Conservation (phyloP, 257 asterid genomes). For the Euphrasia confusa region DNA sequence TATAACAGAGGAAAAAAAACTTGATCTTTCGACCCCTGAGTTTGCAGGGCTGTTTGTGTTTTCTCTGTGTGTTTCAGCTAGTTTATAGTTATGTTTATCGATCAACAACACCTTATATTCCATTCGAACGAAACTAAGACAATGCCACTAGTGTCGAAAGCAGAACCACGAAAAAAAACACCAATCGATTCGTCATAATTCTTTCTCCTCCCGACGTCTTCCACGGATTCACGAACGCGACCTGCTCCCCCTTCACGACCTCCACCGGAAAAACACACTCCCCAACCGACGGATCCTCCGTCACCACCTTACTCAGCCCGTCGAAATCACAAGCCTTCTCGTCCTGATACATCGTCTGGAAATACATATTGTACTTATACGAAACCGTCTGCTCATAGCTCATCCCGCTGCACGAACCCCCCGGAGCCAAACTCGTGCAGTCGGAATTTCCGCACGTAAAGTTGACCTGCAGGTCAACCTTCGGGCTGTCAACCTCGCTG, state of each 20-base stretch:
- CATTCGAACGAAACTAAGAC: too few species aligned
- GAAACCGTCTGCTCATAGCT: neutral
- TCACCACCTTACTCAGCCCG: slow-evolving; percentile 20
- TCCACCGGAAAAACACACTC: slow-evolving; percentile 38
- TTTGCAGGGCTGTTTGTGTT: too few species aligned
- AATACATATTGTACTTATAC: slow-evolving; percentile 34
- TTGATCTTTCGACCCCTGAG: too few species aligned
- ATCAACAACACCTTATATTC: too few species aligned
- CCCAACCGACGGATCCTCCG: slow-evolving; percentile 27
- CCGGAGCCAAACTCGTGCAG: slow-evolving; percentile 24
- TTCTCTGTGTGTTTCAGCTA: too few species aligned
- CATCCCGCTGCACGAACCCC: slow-evolving; percentile 24
- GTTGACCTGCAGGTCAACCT: neutral
- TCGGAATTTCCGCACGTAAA: neutral
- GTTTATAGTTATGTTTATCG: too few species aligned
- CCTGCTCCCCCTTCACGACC: slow-evolving; percentile 32
- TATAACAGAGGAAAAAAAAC: too few species aligned
- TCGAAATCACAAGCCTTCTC: slow-evolving; percentile 23
- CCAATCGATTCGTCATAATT: too few species aligned
- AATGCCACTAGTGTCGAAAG: too few species aligned
- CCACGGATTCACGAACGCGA: too few species aligned
- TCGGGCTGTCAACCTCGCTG: neutral
- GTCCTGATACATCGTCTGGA: slow-evolving; percentile 20
- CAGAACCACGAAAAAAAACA: too few species aligned
- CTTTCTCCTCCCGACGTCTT: too few species aligned